Conservation (phyloP, 2,329 filamentous ascomycete genomes). For the Alternaria sp. region DNA sequence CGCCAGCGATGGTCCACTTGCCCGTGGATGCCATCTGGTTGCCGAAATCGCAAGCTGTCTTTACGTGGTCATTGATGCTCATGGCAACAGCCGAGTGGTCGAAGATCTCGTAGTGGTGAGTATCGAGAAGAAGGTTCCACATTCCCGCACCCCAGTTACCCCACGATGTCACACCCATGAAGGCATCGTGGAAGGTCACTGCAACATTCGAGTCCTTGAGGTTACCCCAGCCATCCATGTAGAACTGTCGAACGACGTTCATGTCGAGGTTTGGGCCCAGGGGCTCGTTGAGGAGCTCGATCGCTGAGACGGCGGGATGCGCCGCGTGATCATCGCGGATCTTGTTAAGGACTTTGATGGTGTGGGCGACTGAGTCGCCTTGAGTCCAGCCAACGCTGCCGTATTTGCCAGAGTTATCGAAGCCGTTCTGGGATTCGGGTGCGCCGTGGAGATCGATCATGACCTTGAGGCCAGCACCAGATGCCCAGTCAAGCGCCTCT, state of each 20-base stretch:
- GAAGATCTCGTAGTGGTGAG: conserved; percentile 61
- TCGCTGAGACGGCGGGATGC: conserved; percentile 57
- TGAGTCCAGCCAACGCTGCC: conserved; percentile 58
- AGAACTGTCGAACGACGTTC: conserved; percentile 56
- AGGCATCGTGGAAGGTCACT: conserved; percentile 59
- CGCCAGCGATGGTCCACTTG: conserved; percentile 59
- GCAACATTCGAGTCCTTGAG: conserved; percentile 54
- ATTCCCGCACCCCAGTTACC: conserved; percentile 56
- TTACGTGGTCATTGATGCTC: conserved; percentile 53
- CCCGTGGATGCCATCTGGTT: conserved; percentile 56
- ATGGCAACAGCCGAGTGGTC: conserved; percentile 49
- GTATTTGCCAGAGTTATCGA: conserved; percentile 69
- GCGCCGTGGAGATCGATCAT: conserved; percentile 74
- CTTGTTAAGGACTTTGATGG: conserved; percentile 56
- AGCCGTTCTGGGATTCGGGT: conserved; percentile 71
- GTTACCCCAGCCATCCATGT: conserved; percentile 60
- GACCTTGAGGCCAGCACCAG: conserved; percentile 66
- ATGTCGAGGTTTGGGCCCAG: conserved; percentile 55
- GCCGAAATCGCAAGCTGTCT: conserved; percentile 56
- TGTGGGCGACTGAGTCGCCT: conserved; percentile 54
- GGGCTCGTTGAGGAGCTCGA: conserved; percentile 60
- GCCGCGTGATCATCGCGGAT: conserved; percentile 57
- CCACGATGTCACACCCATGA: conserved; percentile 56
- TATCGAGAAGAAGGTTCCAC: conserved; percentile 57
- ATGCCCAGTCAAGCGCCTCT: conserved; percentile 66